Conservation (phyloP, 2,329 filamentous ascomycete genomes). For the Tolypocladium ovalisporum region DNA sequence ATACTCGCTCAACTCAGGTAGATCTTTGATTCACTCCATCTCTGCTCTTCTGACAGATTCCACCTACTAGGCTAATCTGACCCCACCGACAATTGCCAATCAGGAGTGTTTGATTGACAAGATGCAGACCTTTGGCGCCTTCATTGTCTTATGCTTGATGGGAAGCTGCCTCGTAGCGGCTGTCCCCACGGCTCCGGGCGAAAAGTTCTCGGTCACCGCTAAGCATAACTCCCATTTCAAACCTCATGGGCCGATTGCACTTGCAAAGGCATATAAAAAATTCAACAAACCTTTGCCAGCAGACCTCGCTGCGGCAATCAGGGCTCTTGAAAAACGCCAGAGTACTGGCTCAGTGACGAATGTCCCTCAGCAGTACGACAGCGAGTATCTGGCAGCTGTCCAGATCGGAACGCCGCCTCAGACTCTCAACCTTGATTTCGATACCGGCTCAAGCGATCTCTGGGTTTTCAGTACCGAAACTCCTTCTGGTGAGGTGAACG, state of each 20-base stretch:
- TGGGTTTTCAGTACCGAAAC: constrained; percentile 32
- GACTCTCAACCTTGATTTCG: constrained; percentile 9
- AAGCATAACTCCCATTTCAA: neutral
- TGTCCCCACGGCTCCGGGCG: neutral
- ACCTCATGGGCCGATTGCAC: neutral
- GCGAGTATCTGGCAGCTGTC: constrained; percentile 8
- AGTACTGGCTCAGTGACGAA: constrained; percentile 4
- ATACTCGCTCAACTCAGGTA: too few species aligned
- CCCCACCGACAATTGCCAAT: neutral
- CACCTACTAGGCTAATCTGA: neutral
- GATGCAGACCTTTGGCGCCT: neutral
- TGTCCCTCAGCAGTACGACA: constrained; percentile 3
- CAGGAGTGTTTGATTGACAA: neutral
- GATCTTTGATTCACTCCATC: neutral
- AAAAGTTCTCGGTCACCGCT: neutral
- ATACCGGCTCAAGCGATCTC: constrained; percentile 16
- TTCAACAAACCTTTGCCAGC: neutral
- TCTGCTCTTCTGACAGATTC: neutral
- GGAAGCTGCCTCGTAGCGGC: neutral
- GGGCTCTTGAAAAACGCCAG: neutral
- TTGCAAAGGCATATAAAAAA: neutral
- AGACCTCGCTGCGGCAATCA: neutral
- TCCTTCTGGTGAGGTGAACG: constrained; percentile 19
- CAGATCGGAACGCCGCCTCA: constrained; percentile 10
- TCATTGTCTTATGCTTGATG: neutral